Evolutionary conservation across 1,139 yeast genomes (phyloP), one percentile per base, ranked within the genome.

Genomic region (Hanseniaspora uvarum): DNA sequence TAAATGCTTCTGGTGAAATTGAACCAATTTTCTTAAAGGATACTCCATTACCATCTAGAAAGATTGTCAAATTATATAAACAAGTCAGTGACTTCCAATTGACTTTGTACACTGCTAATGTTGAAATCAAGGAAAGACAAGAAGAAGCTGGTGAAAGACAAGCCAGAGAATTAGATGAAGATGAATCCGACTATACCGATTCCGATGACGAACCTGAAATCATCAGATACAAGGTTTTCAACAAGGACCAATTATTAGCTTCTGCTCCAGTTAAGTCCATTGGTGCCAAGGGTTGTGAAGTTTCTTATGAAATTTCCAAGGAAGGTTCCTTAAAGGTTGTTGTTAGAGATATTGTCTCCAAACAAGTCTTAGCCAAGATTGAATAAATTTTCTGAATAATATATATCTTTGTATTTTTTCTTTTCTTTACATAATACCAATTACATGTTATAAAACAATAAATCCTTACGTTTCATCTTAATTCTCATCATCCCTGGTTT

Each of bases 1-100:
- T 82, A 68, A 83, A 81, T 62, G 81, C 80, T 49, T 78, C 79
- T 55, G 92, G 88, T 61, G 76, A 76, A 58, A 86, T 88, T 67
- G 77, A 79, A 55, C 80, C 94, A 48, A 74, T 92, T 49, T 73
- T 92, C 57, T 83, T 85, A 58, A 78, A 83, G 51, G 94, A 88
- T 72, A 86, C 98, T 55, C 87, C 96, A 34, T 81, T 83, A 70
- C 99, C 99, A 60, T 85, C 86, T 67, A 86, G 88, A 71, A 86
- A 83, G 71, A 73, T 88, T 28, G 64, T 85, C 58, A 74, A 78
- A 56, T 76, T 89, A 59, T 74, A 79, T 60, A 81, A 83, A 62
- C 83, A 83, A 57, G 70, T 76, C 55, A 75, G 85, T 50, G 79
- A 80, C 58, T 85, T 81, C 43, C 72, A 79, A 54, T 69, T 92